Evolutionary conservation across 441 rosid species (phyloP).

Genomic region (Gossypium lobatum): DNA sequence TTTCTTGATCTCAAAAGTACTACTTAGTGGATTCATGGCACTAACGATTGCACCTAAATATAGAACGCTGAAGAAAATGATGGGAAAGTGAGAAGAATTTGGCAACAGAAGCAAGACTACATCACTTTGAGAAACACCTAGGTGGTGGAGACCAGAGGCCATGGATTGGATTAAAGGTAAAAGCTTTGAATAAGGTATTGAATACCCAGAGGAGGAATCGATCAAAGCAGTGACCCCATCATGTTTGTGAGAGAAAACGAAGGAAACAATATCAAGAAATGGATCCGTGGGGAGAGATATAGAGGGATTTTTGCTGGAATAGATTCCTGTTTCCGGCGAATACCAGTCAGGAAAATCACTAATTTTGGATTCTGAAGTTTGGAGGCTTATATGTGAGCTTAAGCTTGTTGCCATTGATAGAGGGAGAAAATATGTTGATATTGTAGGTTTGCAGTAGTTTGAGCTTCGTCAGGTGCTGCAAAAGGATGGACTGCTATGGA

Average conservation of each 20-base stretch:
- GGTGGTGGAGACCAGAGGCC: slow-evolving; percentile 47
- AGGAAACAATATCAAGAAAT: slow-evolving; percentile 53
- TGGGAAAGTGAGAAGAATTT: slow-evolving; percentile 61
- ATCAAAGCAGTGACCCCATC: slow-evolving; percentile 40
- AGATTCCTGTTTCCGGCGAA: slow-evolving; percentile 60
- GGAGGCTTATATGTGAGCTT: neutral
- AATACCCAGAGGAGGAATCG: slow-evolving; percentile 53
- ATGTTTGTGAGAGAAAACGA: slow-evolving; percentile 53
- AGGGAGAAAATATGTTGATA: neutral
- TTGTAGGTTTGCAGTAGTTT: too few species aligned
- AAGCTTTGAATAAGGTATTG: slow-evolving; percentile 51
- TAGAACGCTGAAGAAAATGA: slow-evolving; percentile 53
- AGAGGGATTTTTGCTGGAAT: slow-evolving; percentile 43
- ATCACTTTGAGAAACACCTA: slow-evolving; percentile 57
- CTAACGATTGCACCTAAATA: slow-evolving; percentile 60
- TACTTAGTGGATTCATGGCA: slow-evolving; percentile 60
- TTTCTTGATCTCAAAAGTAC: slow-evolving; percentile 41
- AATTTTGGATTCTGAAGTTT: neutral
- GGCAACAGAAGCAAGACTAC: slow-evolving; percentile 64
- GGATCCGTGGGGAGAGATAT: slow-evolving; percentile 46
- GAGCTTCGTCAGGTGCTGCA: too few species aligned
- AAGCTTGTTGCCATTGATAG: slow-evolving; percentile 7
- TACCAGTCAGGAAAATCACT: slow-evolving; percentile 35
- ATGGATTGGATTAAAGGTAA: slow-evolving; percentile 39
- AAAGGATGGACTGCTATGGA: too few species aligned